A percentile compares a stretch with the other conserved stretches of the same genome.
Conservation (phyloP, 345 rosid species). For the Psidium friedrichsthalianum region DNA sequence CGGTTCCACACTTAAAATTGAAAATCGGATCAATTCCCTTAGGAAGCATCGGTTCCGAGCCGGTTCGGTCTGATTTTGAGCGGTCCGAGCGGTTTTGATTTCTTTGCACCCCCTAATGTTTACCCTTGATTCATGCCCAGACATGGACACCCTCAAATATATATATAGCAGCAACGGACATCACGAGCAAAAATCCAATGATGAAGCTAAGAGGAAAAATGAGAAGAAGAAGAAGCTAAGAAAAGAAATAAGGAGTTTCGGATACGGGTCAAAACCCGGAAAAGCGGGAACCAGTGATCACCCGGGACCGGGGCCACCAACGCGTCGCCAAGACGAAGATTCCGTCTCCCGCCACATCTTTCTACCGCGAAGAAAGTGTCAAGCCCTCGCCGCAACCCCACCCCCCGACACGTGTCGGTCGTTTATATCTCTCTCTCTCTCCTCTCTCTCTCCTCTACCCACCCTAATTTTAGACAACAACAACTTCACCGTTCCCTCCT, state of each 20-base stretch:
- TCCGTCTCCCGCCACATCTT: neutral
- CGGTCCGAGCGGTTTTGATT: no score
- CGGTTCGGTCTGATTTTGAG: no score
- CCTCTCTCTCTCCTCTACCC: neutral
- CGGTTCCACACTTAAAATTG: no score
- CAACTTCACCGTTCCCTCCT: conserved; percentile 12
- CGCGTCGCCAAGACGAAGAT: neutral
- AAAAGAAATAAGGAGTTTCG: neutral
- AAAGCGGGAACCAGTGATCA: neutral
- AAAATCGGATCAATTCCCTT: no score
- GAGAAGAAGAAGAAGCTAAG: neutral
- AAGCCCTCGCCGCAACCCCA: neutral
- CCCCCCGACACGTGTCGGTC: conserved; percentile 9
- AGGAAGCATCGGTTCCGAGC: no score
- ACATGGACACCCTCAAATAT: neutral
- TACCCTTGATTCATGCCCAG: neutral
- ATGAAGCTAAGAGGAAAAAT: neutral
- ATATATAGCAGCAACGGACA: neutral
- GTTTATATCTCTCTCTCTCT: neutral
- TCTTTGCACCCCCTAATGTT: no score
- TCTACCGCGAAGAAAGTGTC: neutral
- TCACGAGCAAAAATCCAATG: neutral
- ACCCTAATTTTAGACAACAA: neutral
- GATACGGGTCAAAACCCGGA: neutral
- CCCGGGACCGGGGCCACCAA: neutral